Conservation (phyloP, 2,329 filamentous ascomycete species). For the Penicillium occitanis region DNA sequence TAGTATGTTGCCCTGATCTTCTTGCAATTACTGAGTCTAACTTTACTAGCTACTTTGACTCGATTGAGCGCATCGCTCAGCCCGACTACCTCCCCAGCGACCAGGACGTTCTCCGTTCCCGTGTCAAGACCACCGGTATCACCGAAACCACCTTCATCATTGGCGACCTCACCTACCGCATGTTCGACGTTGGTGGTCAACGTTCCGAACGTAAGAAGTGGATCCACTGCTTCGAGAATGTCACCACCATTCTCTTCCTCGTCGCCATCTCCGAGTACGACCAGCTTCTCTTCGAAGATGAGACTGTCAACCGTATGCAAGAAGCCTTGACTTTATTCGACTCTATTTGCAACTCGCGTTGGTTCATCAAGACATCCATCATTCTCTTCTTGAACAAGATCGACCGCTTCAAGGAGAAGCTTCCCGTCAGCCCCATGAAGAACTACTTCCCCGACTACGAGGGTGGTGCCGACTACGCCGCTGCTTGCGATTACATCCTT, state of each 20-base stretch:
- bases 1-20: constrained; percentile 66
- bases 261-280: constrained; percentile 98
- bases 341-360: constrained; percentile 70
- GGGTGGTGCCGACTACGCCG: constrained; percentile 89
- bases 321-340: constrained; percentile 70
- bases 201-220: constrained; percentile 98
- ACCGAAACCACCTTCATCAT: constrained; percentile 96
- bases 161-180: constrained; percentile 88
- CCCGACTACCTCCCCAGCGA: constrained; percentile 94
- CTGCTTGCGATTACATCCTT: constrained; percentile 97
- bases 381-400: constrained; percentile 76
- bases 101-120: constrained; percentile 89
- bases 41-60: constrained; percentile 80
- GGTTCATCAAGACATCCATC: constrained; percentile 71
- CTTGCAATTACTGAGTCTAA: neutral
- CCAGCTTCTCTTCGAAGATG: constrained; percentile 91
- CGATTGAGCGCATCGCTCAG: constrained; percentile 83
- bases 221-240: constrained; percentile 99
- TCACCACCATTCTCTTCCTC: constrained; percentile 93
- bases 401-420: constrained; percentile 73
- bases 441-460: constrained; percentile 79
- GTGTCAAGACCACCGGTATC: constrained; percentile 97
- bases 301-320: constrained; percentile 81
- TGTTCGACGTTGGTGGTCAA: constrained; percentile 97
- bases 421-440: constrained; percentile 71